Evolutionary conservation across 2,329 filamentous ascomycete genomes (phyloP), one percentile per base, ranked within the genome.

Genomic region (Coniochaeta prunicola): DNA sequence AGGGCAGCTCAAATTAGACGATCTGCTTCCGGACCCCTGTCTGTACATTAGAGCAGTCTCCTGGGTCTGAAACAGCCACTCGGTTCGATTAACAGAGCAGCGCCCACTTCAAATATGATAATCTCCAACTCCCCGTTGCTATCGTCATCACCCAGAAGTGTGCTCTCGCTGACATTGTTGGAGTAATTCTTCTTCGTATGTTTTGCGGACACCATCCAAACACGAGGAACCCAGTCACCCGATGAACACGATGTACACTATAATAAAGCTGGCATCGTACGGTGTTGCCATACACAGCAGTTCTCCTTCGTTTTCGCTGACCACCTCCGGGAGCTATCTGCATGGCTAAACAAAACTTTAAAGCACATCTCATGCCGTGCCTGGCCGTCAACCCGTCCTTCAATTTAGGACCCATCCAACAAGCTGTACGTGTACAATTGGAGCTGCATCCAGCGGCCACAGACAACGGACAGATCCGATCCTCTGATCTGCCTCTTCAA

Each of bases 361-460:
- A 50, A 50, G 45, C 24, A 50, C 45, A 50, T 50, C 45, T 50
- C 24, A 50, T 50, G 45, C 45, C n/a, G 42, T 48, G 42, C 42
- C 42, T 6, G 17, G 10, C 42, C 45, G 45, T 17, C 24, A 50
- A 26, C 45, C 45, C 15, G 24, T 15, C 24, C 26, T 30, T 50
- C 45, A 50, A n/a, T 50, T 17, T 30, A 12, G 45, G 24, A 28
- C 13, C 5, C 4, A 3, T 12, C 3, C 8, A 19, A 10, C 19
- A 45, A 26, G n/a, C 24, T 17, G 17, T 26, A 30, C 17, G 10
- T 28, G 36, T 6, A 38, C 36, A 6, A 45, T 45, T 26, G 21
- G 45, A 50, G n/a, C 24, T 28, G 45, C 45, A 50, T 26, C 24
- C 4, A 42, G 6, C 38, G 5, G 3, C 4, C 21, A 36, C 9